phyloP scores from a whole-genome alignment of 768 basidiomycete genomes.

The Filobasidium wieringae region DNA sequence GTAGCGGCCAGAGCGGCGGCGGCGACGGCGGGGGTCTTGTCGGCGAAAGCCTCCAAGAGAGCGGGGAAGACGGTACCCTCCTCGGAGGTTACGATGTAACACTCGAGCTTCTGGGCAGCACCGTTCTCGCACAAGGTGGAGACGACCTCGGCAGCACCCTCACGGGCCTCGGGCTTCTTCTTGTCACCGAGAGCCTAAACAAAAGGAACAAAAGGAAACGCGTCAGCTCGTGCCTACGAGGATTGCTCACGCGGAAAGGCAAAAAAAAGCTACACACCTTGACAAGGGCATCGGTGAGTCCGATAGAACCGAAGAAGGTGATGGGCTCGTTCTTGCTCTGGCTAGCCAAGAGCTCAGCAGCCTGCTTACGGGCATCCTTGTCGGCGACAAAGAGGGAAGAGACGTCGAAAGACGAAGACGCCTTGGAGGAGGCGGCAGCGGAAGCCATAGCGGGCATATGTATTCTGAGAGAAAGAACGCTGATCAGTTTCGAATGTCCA shows the following conservation, averaged over 20 bases:
- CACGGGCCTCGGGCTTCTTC: constrained; percentile 82
- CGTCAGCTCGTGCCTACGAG: neutral
- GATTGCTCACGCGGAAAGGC: neutral
- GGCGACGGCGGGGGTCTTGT: constrained; percentile 82
- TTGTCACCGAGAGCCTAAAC: constrained; percentile 74
- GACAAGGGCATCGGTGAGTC: constrained; percentile 59
- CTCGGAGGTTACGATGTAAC: constrained; percentile 64
- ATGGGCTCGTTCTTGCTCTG: constrained; percentile 75
- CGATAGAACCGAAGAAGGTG: constrained; percentile 56
- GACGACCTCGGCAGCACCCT: constrained; percentile 70
- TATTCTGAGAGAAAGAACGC: neutral
- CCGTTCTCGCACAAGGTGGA: constrained; percentile 54
- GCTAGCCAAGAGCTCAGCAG: constrained; percentile 58
- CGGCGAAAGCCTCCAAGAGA: constrained; percentile 83
- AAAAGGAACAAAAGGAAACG: neutral
- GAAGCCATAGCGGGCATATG: too few relatives aligned
- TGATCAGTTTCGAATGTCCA: neutral
- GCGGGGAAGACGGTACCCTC: constrained; percentile 61
- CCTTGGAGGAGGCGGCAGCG: neutral
- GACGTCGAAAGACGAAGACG: constrained; percentile 48
- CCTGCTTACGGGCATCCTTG: constrained; percentile 64
- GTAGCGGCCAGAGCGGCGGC: constrained; percentile 75
- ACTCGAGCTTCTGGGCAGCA: constrained; percentile 71
- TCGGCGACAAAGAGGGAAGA: constrained; percentile 70
- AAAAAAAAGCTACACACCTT: constrained; percentile 41